Evolutionary conservation across 495 filamentous ascomycete species (phyloP), one percentile per base, ranked within the genome.

Genomic region (Aspergillus bertholletiae): DNA sequence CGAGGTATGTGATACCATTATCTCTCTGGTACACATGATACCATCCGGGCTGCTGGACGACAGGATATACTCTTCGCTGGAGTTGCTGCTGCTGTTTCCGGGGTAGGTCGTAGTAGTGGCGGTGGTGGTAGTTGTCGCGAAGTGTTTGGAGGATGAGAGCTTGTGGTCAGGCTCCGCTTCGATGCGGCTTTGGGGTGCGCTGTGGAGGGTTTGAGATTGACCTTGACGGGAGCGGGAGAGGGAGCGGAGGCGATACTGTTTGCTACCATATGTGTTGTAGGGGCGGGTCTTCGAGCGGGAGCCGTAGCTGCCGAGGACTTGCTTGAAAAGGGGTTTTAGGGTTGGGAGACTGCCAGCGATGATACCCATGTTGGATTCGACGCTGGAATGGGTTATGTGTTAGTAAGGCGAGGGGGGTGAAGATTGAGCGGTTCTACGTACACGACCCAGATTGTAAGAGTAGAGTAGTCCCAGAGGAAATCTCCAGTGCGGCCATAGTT

Each of bases 341-440:
- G 68, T 62, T 5, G 76, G 75, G 15, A 79, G 70, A 34, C 63
- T 76, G 45, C 71, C 71, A 24, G 74, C 73, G 1, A 76, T 59
- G 30, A 79, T 74, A 26, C 74, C 74, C 35, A 70, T 64, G 54
- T 72, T 71, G 54, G 58, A 58, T 64, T 75, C 72, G 21, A 67
- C 56, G 20, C 64, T 37, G 12, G 26, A 13, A 46, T n/a, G 7
- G 20, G 2, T 26, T 1, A 7, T 26, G 17, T 15, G 30, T 51
- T 35, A 59, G 59, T 41, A 22, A 21, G 35, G n/a, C n/a, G 17
- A 43, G 3, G 21, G 1, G 22, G 22, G 4, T 21, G 15, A 43
- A n/a, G 44, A 37, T 5, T 5, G 13, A 37, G 13, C n/a, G 30
- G 34, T 37, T 18, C 11, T 17, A 55, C 64, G 41, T 62, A 62